Conservation (phyloP, 495 filamentous ascomycete genomes). For the Apiosordaria backusii region DNA sequence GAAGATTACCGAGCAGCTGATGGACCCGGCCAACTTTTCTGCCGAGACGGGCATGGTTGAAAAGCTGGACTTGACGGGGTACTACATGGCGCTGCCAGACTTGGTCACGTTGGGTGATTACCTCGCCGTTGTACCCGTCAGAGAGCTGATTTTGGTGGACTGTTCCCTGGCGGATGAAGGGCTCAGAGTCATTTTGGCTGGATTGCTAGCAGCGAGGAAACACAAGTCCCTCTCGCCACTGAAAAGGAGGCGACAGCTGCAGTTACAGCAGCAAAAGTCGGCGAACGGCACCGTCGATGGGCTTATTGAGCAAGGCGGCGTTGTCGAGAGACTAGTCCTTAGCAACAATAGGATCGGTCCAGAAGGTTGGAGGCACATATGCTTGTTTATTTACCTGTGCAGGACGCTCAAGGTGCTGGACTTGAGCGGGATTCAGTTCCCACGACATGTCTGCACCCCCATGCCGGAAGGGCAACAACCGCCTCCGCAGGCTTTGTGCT, state of each 20-base stretch:
- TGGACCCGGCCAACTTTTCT: slow-evolving; percentile 58
- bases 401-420: slow-evolving; percentile 82
- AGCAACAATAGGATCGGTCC: slow-evolving; percentile 85
- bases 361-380: slow-evolving; percentile 90
- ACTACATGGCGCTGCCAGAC: slow-evolving; percentile 77
- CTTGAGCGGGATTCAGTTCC: slow-evolving; percentile 81
- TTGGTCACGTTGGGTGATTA: slow-evolving; percentile 86
- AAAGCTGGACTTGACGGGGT: slow-evolving; percentile 77
- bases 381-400: slow-evolving; percentile 85
- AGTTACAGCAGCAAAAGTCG: slow-evolving; percentile 16
- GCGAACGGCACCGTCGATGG: slow-evolving; percentile 24
- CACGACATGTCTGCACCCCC: slow-evolving; percentile 33
- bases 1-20: slow-evolving; percentile 81
- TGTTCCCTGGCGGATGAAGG: slow-evolving; percentile 84
- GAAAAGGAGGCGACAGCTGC: slow-evolving; percentile 37
- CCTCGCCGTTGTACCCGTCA: slow-evolving; percentile 87
- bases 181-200: slow-evolving; percentile 79
- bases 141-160: slow-evolving; percentile 77
- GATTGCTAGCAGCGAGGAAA: slow-evolving; percentile 74
- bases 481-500: slow-evolving; percentile 31
- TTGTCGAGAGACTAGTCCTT: slow-evolving; percentile 82
- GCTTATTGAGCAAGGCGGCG: slow-evolving; percentile 52
- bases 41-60: slow-evolving; percentile 66
- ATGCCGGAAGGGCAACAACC: slow-evolving; percentile 8
- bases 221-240: slow-evolving; percentile 32